Evolutionary conservation across 192 early-diverging fungal genomes (phyloP), one percentile per base, ranked within the genome.

Genomic region (Globomyces pollinis-pini): DNA sequence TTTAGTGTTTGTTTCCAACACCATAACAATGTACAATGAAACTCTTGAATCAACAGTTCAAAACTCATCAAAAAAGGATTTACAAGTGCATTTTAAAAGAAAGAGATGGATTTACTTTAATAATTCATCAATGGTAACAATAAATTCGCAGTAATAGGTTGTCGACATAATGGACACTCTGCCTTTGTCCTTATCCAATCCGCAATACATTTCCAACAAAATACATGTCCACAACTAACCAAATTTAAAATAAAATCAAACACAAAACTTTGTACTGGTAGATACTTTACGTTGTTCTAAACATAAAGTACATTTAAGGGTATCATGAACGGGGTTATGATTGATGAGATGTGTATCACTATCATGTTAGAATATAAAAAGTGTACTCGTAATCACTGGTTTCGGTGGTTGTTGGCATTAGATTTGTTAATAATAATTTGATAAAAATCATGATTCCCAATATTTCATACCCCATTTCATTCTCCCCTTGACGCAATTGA

Each of bases 81-180:
- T n/a, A n/a, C n/a, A n/a, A n/a, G n/a, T n/a, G n/a, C 41, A 43
- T 42, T 11, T 43, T 43, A 43, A 43, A 43, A 16, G 20, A 43
- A 16, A 5, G 13, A 5, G 12, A 16, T 18, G 7, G 12, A 43
- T 9, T 18, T 43, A 36, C 6, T 52, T 36, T 52, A 84, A 58
- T 81, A 88, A 63, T 91, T 91, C 63, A 83, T 80, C 30, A 93
- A 74, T 2, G 87, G 80, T 50, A 90, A 64, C 28, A 93, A 74
- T 26, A 87, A 85, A 24, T 86, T 84, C n/a, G 79, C 51, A 42
- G 79, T 76, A 2, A 91, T 71, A 6, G 78, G 67, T 62, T 94
- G 93, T 29, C 95, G 84, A 45, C 95, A 98, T 1, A 98, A 71
- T 26, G 95, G 93, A 50, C 95, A 98, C 66, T 98, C 95, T 2